phyloP scores from a whole-genome alignment of 257 asterid species.

The Knoxia roxburghii region DNA sequence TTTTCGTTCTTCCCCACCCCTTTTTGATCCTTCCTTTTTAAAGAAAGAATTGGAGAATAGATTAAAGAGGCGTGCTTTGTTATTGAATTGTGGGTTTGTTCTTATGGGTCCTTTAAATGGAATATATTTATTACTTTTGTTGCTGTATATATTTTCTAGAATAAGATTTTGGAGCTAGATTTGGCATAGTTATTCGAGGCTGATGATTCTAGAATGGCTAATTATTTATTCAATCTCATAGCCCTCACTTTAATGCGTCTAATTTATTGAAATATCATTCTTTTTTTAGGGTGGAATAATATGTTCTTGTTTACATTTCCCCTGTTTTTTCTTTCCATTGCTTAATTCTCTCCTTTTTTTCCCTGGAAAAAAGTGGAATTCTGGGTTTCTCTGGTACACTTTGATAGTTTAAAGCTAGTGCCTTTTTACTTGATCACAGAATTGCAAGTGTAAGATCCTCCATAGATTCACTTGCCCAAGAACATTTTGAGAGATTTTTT shows the following conservation, averaged over 20 bases:
- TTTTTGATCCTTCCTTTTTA: background rate
- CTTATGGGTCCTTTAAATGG: background rate
- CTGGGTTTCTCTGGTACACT: background rate
- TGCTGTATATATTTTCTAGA: background rate
- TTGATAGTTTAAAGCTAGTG: background rate
- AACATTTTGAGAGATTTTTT: background rate
- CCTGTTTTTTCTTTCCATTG: background rate
- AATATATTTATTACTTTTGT: background rate
- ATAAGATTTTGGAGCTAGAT: background rate
- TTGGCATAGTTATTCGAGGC: background rate
- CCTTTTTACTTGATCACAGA: background rate
- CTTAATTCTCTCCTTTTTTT: background rate
- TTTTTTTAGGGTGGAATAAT: no score
- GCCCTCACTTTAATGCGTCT: background rate
- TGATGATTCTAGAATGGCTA: background rate
- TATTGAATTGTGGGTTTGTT: background rate
- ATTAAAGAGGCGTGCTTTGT: background rate
- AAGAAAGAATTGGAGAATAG: background rate
- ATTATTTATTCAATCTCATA: background rate
- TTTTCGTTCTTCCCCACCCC: background rate
- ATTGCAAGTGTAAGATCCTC: background rate
- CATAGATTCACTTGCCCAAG: background rate
- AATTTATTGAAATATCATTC: background rate
- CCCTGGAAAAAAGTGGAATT: no score
- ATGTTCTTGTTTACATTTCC: background rate